Evolutionary conservation across 23 red algal genomes (phyloP).

Genomic region (Gracilaria domingensis): DNA sequence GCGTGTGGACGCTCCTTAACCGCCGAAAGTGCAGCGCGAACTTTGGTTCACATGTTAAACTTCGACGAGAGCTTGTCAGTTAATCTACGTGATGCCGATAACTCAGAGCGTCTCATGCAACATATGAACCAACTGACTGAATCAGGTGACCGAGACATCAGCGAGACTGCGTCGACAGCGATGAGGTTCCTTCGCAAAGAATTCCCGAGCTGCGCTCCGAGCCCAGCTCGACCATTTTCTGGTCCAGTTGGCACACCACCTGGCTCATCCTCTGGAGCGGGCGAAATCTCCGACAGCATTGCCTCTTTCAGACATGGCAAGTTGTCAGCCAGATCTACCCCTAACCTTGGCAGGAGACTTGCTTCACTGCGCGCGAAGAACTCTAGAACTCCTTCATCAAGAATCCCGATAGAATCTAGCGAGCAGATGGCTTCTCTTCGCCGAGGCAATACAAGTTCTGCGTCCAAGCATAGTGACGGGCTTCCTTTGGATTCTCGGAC

Average conservation of each 20-base stretch:
- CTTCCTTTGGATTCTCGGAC: neutral
- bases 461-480: neutral
- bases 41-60: conserved; percentile 32
- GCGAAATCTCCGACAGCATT: no score
- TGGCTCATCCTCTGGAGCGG: neutral
- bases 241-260: neutral
- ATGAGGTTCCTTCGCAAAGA: neutral
- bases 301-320: neutral
- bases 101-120: conserved; percentile 38
- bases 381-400: conserved; percentile 5
- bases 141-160: neutral
- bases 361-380: neutral
- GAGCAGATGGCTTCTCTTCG: conserved; percentile 3
- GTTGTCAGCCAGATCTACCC: conserved; percentile 17
- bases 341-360: conserved; percentile 8
- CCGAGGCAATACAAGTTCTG: neutral
- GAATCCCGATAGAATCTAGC: neutral
- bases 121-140: conserved; percentile 3
- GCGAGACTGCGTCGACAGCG: neutral
- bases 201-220: neutral
- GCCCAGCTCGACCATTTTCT: neutral
- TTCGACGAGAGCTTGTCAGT: conserved; percentile 4
- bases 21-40: conserved; percentile 37
- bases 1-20: conserved; percentile 57
- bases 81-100: conserved; percentile 50